A percentile compares a stretch with the other conserved stretches of the same genome.
Evolutionary conservation across 2,329 filamentous ascomycete species (phyloP).

Genomic region (Alternaria arborescens): DNA sequence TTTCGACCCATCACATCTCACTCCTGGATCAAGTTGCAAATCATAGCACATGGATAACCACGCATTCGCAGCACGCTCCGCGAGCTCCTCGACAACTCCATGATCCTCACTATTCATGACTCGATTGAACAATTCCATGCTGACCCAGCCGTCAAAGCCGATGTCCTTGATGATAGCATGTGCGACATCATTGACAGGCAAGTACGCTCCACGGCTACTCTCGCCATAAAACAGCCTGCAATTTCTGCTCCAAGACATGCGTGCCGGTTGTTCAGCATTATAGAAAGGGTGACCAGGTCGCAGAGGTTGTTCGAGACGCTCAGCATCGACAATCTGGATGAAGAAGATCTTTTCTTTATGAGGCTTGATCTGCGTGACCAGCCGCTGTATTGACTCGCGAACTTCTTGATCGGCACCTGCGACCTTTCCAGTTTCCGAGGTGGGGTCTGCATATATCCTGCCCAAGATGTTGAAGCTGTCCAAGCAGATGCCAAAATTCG

Average conservation of each 20-base stretch:
- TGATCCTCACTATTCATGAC: conserved; percentile 64
- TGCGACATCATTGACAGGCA: conserved; percentile 71
- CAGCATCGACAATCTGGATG: conserved; percentile 79
- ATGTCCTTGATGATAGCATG: conserved; percentile 69
- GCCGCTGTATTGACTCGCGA: conserved; percentile 61
- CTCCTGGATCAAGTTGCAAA: conserved; percentile 33
- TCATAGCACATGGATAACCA: conserved; percentile 62
- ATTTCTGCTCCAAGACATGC: conserved; percentile 84
- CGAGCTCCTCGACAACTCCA: conserved; percentile 64
- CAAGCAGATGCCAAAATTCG: conserved; percentile 79
- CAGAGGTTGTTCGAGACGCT: conserved; percentile 67
- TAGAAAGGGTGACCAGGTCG: conserved; percentile 66
- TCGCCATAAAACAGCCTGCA: conserved; percentile 75
- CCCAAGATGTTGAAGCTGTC: conserved; percentile 83
- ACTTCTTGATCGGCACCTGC: conserved; percentile 65
- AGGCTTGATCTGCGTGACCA: conserved; percentile 60
- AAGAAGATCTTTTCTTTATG: conserved; percentile 75
- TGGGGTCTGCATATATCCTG: conserved; percentile 74
- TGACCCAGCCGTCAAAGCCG: conserved; percentile 74
- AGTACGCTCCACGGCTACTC: conserved; percentile 68
- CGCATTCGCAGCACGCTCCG: conserved; percentile 58
- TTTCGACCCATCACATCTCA: neutral
- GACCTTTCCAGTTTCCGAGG: conserved; percentile 60
- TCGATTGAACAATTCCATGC: conserved; percentile 74
- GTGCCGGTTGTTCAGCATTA: conserved; percentile 63